These are phyloP conservation scores for Globisporangium mamillatum DNA, from an alignment of 352 stramenopile species.

Conservation along the genomic window DNA sequence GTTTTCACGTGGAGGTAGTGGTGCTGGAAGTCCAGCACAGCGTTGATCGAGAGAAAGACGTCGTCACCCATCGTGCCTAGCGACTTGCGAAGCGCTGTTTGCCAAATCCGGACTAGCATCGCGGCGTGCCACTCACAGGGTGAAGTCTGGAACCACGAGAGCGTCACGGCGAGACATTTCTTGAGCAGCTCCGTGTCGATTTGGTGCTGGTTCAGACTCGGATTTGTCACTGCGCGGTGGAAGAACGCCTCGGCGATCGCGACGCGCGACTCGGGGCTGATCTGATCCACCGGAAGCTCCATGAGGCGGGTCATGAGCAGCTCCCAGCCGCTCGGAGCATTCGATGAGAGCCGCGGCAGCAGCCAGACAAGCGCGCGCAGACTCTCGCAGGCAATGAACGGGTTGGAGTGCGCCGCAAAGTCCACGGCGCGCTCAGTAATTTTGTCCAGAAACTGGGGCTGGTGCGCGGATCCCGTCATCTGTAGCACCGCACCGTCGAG, in stretches of 20 bases:
- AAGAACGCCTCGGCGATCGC: slow-evolving; percentile 65
- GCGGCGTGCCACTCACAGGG: slow-evolving; percentile 71
- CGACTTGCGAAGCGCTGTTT: slow-evolving; percentile 46
- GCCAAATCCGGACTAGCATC: slow-evolving; percentile 59
- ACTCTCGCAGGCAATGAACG: slow-evolving; percentile 55
- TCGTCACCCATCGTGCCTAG: slow-evolving; percentile 32
- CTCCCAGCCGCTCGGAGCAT: slow-evolving; percentile 29
- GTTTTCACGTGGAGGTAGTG: slow-evolving; percentile 19
- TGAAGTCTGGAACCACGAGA: slow-evolving; percentile 53
- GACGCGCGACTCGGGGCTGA: slow-evolving; percentile 47
- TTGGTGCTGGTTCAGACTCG: slow-evolving; percentile 29
- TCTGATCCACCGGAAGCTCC: slow-evolving; percentile 39
- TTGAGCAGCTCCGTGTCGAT: slow-evolving; percentile 51
- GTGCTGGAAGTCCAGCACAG: slow-evolving; percentile 57
- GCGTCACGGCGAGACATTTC: slow-evolving; percentile 43
- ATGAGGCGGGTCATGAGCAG: slow-evolving; percentile 45
- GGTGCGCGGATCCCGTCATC: slow-evolving; percentile 31
- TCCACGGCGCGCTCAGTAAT: slow-evolving; percentile 45
- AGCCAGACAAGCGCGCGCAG: slow-evolving; percentile 74
- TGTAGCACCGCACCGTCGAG: slow-evolving; percentile 50
- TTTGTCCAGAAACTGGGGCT: slow-evolving; percentile 51
- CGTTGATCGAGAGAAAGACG: slow-evolving; percentile 47
- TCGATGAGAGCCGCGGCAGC: slow-evolving; percentile 32
- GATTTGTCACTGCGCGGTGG: slow-evolving; percentile 49
- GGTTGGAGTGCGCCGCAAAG: slow-evolving; percentile 40